Evolutionary conservation across 2,329 filamentous ascomycete genomes (phyloP), one percentile per base, ranked within the genome.

Genomic region (Epichloe sp.): DNA sequence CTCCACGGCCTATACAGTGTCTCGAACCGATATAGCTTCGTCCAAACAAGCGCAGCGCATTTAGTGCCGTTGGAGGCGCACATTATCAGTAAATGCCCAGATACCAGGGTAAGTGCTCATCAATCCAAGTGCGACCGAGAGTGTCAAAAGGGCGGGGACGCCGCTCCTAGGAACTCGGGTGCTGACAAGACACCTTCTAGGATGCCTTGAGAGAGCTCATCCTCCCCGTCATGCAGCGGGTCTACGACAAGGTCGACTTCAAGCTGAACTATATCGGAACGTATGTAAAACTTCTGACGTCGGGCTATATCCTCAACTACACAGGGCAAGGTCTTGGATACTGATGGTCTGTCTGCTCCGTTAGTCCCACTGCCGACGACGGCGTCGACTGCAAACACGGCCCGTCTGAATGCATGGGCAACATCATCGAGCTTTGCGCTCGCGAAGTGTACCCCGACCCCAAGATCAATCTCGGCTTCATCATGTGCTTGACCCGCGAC

Each of bases 61-160:
- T 68, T 74, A 52, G 85, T 97, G 4, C 86, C 88, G 4, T 70
- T 98, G 2, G 93, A 98, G 66, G 87, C 88, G 51, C 91, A 97
- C 66, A 93, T 97, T 60, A 98, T 97, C 84, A 87, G 83, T 70
- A 96, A 97, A 75, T 98, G 93, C 62, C 90, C 91, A 0, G 93
- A 98, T 68, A 89, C 93, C 2, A 78, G 76, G 65, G 77, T 79
- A 62, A 11, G 69, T 54, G 31, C 12, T 6, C 15, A 31, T 21
- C 40, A 26, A 34, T 34, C 15, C 36, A 8, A 31, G 8, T 31
- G 26, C 26, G 26, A 1, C 36, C 36, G 36, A 38, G 36, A n/a
- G 12, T 38, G 36, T 38, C 8, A 11, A 31, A 31, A 31, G 37
- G 37, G 37, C 37, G 37, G 15, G 14, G 37, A 2, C 6, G 15